phyloP scores from a whole-genome alignment of 345 rosid species.

The Eucalyptus cloeziana region DNA sequence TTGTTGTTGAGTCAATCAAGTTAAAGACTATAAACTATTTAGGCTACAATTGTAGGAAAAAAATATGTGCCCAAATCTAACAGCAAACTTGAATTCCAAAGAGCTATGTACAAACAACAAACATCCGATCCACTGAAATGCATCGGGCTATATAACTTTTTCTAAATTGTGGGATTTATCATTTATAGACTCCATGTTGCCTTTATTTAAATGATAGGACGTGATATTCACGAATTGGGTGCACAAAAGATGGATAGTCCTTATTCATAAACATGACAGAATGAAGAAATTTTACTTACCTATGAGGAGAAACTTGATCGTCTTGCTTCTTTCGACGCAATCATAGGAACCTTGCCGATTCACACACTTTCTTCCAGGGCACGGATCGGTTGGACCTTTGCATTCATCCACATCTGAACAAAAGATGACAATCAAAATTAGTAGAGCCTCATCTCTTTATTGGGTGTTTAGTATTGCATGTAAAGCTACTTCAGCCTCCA shows the following conservation, averaged over 20 bases:
- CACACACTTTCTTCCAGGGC: background rate
- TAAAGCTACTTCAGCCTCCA: background rate
- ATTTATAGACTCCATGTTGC: background rate
- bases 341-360: rapidly evolving
- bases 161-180: background rate
- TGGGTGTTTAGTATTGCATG: background rate
- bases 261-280: background rate
- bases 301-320: background rate
- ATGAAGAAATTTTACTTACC: background rate
- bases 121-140: background rate
- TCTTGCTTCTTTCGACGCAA: background rate
- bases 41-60: background rate
- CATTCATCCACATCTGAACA: background rate
- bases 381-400: background rate
- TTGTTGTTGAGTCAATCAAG: background rate
- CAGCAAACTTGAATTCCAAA: background rate
- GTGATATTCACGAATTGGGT: background rate
- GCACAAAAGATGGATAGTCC: background rate
- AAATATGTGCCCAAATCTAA: background rate
- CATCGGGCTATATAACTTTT: background rate
- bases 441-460: background rate
- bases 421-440: background rate
- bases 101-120: background rate
- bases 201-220: background rate
- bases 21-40: background rate